Conservation (phyloP, 352 stramenopile species). For the Pythium sukuiense region DNA sequence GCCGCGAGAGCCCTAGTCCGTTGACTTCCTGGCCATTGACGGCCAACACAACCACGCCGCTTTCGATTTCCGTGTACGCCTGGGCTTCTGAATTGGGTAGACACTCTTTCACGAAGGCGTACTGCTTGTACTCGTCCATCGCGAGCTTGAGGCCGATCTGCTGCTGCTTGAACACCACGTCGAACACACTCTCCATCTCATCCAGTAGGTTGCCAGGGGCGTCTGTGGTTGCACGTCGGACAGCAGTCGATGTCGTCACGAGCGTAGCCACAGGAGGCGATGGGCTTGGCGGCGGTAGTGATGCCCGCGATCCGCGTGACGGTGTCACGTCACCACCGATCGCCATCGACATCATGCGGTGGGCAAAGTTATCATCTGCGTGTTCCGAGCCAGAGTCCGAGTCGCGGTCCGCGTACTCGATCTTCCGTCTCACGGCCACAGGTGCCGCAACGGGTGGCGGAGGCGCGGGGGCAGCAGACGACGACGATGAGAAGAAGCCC, state of each 20-base stretch:
- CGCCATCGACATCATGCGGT: slow-evolving; percentile 18
- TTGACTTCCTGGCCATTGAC: slow-evolving; percentile 81
- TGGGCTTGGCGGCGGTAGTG: slow-evolving; percentile 15
- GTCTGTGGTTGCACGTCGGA: slow-evolving; percentile 12
- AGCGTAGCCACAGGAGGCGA: slow-evolving; percentile 20
- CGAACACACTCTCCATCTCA: slow-evolving; percentile 76
- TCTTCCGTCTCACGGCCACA: slow-evolving; percentile 12
- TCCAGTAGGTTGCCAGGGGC: slow-evolving; percentile 38
- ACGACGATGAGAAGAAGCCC: slow-evolving; percentile 24
- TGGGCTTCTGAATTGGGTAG: slow-evolving; percentile 73
- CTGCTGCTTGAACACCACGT: slow-evolving; percentile 87
- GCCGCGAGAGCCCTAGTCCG: slow-evolving; percentile 66
- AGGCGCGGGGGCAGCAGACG: not conserved
- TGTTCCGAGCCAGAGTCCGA: slow-evolving; percentile 63
- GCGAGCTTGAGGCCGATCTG: slow-evolving; percentile 83
- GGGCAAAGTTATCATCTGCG: slow-evolving; percentile 33
- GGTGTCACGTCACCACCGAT: not conserved
- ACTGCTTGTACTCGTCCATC: slow-evolving; percentile 65
- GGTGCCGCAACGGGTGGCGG: not conserved
- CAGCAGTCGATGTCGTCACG: not conserved
- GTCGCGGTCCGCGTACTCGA: slow-evolving; percentile 30
- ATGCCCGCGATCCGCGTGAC: slow-evolving; percentile 4
- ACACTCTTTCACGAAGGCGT: slow-evolving; percentile 82
- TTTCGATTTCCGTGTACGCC: slow-evolving; percentile 77
- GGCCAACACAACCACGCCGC: slow-evolving; percentile 75